Conservation (phyloP, 192 early-diverging fungal species). For the Backusella sp. region DNA sequence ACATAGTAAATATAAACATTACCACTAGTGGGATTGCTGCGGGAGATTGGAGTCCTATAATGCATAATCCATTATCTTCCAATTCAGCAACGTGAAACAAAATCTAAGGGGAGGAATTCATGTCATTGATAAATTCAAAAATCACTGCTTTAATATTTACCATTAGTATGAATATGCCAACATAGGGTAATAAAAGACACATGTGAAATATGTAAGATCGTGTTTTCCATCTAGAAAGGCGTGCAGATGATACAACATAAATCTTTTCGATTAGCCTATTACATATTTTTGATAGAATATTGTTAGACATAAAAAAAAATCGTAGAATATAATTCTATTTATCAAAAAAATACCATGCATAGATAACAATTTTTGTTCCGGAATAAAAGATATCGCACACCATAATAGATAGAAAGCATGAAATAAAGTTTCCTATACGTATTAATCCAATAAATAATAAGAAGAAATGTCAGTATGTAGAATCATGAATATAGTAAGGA, state of each 20-base stretch:
- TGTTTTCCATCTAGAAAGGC: conserved; percentile 22
- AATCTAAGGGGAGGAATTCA: conserved; percentile 15
- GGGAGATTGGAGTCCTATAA: conserved; percentile 29
- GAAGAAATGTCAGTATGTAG: background rate
- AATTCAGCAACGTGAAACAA: conserved; percentile 24
- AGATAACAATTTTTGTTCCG: conserved; percentile 43
- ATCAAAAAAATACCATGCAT: conserved; percentile 29
- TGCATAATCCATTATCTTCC: conserved; percentile 23
- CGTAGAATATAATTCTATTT: background rate
- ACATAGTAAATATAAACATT: conserved; percentile 12
- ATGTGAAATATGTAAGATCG: conserved; percentile 29
- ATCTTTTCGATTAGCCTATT: conserved; percentile 35
- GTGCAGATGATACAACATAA: conserved; percentile 28
- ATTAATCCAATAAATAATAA: background rate
- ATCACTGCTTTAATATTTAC: conserved; percentile 13
- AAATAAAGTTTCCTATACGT: conserved; percentile 24
- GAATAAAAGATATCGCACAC: conserved; percentile 49
- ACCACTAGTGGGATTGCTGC: conserved; percentile 39
- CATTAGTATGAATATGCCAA: conserved; percentile 34
- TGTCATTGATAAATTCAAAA: background rate
- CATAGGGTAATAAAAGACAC: conserved; percentile 26
- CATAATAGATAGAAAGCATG: conserved; percentile 41
- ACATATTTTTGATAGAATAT: background rate
- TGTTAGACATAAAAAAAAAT: background rate
- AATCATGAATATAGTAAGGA: background rate